Evolutionary conservation across 805 yeast species (phyloP).

Genomic region (Yarrowia osloensis): DNA sequence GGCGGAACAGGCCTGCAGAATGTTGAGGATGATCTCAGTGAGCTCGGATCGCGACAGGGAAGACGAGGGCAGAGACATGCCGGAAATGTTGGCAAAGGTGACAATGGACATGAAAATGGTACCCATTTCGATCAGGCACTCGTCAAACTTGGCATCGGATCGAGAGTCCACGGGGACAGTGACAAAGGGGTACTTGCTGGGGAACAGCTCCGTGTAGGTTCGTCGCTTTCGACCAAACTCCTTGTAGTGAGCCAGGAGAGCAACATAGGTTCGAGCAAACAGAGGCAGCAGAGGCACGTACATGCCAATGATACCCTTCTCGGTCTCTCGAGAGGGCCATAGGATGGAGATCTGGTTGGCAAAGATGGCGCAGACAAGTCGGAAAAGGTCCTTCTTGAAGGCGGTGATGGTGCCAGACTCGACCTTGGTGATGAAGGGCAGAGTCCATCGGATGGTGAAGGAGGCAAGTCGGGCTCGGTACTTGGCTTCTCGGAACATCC

Average conservation of each 20-base stretch:
- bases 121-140: conserved; percentile 67
- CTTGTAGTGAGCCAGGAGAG: conserved; percentile 38
- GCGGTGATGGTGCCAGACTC: conserved; percentile 34
- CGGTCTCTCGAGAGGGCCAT: conserved; percentile 39
- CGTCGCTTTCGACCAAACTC: conserved; percentile 62
- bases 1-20: conserved; percentile 38
- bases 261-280: conserved; percentile 39
- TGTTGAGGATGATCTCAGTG: conserved; percentile 38
- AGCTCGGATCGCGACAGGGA: conserved; percentile 38
- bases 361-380: conserved; percentile 38
- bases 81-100: conserved; percentile 37
- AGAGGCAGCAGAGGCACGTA: conserved; percentile 41
- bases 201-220: conserved; percentile 59
- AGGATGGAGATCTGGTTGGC: conserved; percentile 39
- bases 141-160: conserved; percentile 68
- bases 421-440: conserved; percentile 36
- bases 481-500: conserved; percentile 36
- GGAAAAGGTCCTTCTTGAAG: conserved; percentile 37
- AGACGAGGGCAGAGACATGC: conserved; percentile 35
- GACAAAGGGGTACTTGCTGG: conserved; percentile 62
- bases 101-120: conserved; percentile 49
- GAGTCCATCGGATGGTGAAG: conserved; percentile 38
- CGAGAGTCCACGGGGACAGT: conserved; percentile 71
- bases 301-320: conserved; percentile 37
- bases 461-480: conserved; percentile 38